Evolutionary conservation across 1,139 yeast species (phyloP).

Genomic region (Maudiozyma humilis): DNA sequence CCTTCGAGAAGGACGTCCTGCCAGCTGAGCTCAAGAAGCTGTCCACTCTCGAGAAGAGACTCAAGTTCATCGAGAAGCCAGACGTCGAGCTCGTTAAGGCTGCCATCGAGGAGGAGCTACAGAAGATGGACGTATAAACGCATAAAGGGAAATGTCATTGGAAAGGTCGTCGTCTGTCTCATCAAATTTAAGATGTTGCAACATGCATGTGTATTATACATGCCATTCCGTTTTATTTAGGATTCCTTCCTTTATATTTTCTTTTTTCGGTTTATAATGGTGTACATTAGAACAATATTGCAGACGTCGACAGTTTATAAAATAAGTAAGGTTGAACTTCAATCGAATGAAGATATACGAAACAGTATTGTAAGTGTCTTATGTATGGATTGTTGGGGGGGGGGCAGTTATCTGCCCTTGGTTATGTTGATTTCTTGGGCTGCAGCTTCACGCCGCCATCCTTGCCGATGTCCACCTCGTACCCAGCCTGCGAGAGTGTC

Average conservation of each 20-base stretch:
- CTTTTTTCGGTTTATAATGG: neutral
- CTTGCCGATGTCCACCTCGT: slow-evolving; percentile 46
- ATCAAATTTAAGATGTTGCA: neutral
- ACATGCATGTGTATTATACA: neutral
- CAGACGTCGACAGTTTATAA: slow-evolving; percentile 2
- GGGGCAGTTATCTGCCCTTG: too few relatives aligned
- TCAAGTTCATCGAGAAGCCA: slow-evolving; percentile 65
- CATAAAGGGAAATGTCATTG: neutral
- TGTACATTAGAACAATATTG: neutral
- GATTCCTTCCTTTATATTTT: too few relatives aligned
- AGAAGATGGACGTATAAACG: slow-evolving; percentile 37
- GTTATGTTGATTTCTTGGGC: slow-evolving; percentile 15
- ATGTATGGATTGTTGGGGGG: neutral
- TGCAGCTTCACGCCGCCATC: slow-evolving; percentile 43
- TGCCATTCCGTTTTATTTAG: too few relatives aligned
- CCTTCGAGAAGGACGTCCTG: slow-evolving; percentile 78
- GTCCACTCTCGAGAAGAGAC: slow-evolving; percentile 64
- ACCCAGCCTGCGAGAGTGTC: slow-evolving; percentile 48
- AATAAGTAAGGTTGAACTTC: slow-evolving; percentile 3
- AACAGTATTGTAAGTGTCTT: too few relatives aligned
- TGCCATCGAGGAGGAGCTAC: slow-evolving; percentile 63
- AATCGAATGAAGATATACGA: slow-evolving; percentile 5
- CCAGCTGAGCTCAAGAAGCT: slow-evolving; percentile 80
- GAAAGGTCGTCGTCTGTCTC: neutral
- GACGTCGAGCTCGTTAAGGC: slow-evolving; percentile 65